Evolutionary conservation across 2,329 filamentous ascomycete genomes (phyloP).

Genomic region (Lasiodiplodia gonubiensis): DNA sequence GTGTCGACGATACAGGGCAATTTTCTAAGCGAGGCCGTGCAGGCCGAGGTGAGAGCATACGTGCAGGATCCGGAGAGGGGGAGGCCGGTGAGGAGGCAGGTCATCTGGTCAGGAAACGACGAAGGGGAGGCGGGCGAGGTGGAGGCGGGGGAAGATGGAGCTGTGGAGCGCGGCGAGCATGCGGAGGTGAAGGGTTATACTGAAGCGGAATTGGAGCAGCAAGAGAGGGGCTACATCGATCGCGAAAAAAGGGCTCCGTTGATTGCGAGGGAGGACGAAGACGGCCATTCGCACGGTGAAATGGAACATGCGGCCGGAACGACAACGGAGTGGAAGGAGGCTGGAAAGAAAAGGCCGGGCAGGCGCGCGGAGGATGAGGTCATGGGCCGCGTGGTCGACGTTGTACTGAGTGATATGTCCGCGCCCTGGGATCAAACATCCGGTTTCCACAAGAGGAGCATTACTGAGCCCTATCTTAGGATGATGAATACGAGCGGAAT

Average conservation of each 20-base stretch:
- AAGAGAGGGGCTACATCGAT: slow-evolving; percentile 68
- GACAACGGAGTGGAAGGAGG: slow-evolving; percentile 20
- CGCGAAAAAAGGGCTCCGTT: slow-evolving; percentile 60
- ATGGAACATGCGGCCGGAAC: slow-evolving; percentile 5
- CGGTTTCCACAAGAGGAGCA: slow-evolving; percentile 81
- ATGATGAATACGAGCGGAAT: slow-evolving; percentile 99
- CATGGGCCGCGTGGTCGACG: slow-evolving; percentile 72
- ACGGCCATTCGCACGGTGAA: slow-evolving; percentile 22
- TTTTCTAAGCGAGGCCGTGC: slow-evolving; percentile 78
- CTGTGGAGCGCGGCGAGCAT: slow-evolving; percentile 34
- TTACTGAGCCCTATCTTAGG: slow-evolving; percentile 96
- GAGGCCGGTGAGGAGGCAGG: slow-evolving; percentile 49
- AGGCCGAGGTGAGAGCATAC: slow-evolving; percentile 76
- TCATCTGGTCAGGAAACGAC: slow-evolving; percentile 34
- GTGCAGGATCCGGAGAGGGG: slow-evolving; percentile 69
- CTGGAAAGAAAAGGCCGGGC: slow-evolving; percentile 37
- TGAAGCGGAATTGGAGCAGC: slow-evolving; percentile 43
- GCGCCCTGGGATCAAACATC: slow-evolving; percentile 86
- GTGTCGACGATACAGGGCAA: slow-evolving; percentile 96
- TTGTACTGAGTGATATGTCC: slow-evolving; percentile 99
- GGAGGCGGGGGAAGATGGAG: slow-evolving; percentile 51
- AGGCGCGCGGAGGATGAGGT: slow-evolving; percentile 45
- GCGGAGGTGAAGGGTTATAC: slow-evolving; percentile 36
- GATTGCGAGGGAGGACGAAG: slow-evolving; percentile 32
- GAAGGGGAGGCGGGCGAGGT: slow-evolving; percentile 46